Evolutionary conservation across 148 eudicot species (phyloP), one percentile per base, ranked within the genome.

Genomic region (Rhododendron williamsianum): DNA sequence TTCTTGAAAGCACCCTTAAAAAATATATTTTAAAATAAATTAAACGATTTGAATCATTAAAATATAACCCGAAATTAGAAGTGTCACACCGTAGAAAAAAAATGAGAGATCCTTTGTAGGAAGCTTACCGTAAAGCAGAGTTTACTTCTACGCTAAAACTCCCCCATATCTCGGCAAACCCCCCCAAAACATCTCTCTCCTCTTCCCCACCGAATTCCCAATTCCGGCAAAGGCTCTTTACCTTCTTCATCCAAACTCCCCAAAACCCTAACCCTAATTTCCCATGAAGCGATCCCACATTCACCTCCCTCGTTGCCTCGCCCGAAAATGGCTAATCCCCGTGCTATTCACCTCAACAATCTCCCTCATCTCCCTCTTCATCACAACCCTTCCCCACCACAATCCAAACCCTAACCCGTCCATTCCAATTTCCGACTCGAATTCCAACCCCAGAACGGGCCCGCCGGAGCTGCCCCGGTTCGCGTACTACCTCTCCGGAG

Each of bases 401-500:
- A 51, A 35, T 19, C 25, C 69, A 78, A 30, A 67, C 63, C 71
- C 51, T 30, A 25, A 15, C 21, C 60, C 60, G 21, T 54, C 60
- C 21, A 16, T 18, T 43, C 60, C 87, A 11, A 15, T 2, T 23
- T 48, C 49, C 13, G 67, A n/a, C 76, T 4, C 83, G 76, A 36
- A 30, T 9, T 38, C 52, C 45, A 41, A 41, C 45, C 45, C 6
- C 45, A 41, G 45, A 41, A 41, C 45, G 6, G 23, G 38, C 43
- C 87, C 88, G 56, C 93, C 95, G 15, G 86, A 83, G 43, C 36
- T 91, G 41, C 99, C 98, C 4, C 89, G 92, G 77, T 91, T 96
- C 10, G 98, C 98, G 1, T 97, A 94, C 91, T 81, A 93, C 46
- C 89, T 97, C 13, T 88, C 98, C 13, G 98, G 95, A 3, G 86